Base-by-base conservation (phyloP, 371 early-diverging fungal species). In the Choanephora cucurbitarum region DNA sequence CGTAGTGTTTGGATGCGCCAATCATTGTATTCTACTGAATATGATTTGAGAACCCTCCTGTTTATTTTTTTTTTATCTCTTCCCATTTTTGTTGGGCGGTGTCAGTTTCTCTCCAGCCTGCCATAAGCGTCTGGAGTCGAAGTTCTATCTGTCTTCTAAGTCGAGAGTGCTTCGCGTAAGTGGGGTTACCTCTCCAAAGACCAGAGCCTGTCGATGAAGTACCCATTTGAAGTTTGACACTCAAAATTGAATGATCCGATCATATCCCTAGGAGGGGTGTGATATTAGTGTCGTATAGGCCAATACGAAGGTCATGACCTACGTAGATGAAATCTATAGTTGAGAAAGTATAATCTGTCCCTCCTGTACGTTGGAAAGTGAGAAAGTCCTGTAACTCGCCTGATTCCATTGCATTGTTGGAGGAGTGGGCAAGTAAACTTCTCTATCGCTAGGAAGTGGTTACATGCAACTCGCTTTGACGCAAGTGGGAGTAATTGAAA, bases 321-420 rank as follows among this genome's bases (percentile, higher is more conserved):
- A 28, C 51, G 41, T 23, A 51, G 24, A 51, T 40, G 17, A 24
- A 51, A n/a, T 51, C 41, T 15, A 51, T 51, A 13, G 5, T 32
- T 6, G 32, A 32, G n/a, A 32, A 32, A 32, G 32, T 5, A 32
- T 5, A 32, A 32, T 6, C 32, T 32, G 10, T 32, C 32, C 32
- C 32, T 32, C 10, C 32, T n/a, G n/a, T n/a, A n/a, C n/a, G n/a
- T n/a, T n/a, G n/a, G n/a, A n/a, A n/a, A n/a, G n/a, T n/a, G n/a
- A n/a, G n/a, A n/a, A n/a, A n/a, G n/a, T n/a, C n/a, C n/a, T n/a
- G n/a, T n/a, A n/a, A n/a, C n/a, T n/a, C n/a, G n/a, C n/a, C n/a
- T n/a, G n/a, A n/a, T n/a, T n/a, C n/a, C n/a, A n/a, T n/a, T n/a
- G n/a, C n/a, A n/a, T n/a, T n/a, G n/a, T n/a, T n/a, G n/a, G n/a